These are phyloP conservation scores for Arthrinium puccinioides DNA, from an alignment of 2,329 filamentous ascomycete species.

Conservation along the genomic window DNA sequence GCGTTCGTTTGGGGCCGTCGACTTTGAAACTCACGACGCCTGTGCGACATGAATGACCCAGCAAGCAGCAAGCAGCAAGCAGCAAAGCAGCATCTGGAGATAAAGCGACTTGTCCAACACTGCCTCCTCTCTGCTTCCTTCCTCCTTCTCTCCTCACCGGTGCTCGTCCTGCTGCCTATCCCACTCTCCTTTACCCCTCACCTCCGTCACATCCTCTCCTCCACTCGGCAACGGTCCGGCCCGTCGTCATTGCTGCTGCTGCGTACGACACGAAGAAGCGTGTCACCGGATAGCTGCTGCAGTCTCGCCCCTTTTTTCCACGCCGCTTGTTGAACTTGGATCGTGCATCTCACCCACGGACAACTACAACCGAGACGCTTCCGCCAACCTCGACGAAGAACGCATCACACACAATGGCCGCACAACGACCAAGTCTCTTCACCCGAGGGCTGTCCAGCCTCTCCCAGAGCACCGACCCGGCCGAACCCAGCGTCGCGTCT, in stretches of 20 bases:
- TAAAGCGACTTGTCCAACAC: slow-evolving; percentile 1
- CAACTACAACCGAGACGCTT: neutral
- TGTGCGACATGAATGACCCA: slow-evolving; percentile 1
- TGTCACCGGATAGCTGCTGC: neutral
- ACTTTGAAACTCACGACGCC: slow-evolving; percentile 3
- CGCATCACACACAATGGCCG: slow-evolving; percentile 39
- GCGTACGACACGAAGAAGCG: neutral
- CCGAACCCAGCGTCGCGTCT: slow-evolving; percentile 54
- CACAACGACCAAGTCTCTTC: slow-evolving; percentile 49
- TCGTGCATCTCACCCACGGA: too few relatives aligned
- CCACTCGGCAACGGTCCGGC: neutral
- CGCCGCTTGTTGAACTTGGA: too few relatives aligned
- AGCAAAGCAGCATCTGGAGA: neutral
- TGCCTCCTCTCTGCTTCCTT: neutral
- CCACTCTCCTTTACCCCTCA: slow-evolving; percentile 1
- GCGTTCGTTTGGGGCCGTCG: too few relatives aligned
- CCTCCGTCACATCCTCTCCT: neutral
- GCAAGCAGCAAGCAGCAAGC: neutral
- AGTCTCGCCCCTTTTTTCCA: neutral
- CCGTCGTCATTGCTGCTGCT: neutral
- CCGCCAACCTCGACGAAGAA: neutral
- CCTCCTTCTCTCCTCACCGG: neutral
- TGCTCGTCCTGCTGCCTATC: neutral
- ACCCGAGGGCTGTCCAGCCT: slow-evolving; percentile 57
- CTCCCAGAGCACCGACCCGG: slow-evolving; percentile 50